phyloP scores from a whole-genome alignment of 2,329 filamentous ascomycete species.

The Scleromitrula shiraiana region DNA sequence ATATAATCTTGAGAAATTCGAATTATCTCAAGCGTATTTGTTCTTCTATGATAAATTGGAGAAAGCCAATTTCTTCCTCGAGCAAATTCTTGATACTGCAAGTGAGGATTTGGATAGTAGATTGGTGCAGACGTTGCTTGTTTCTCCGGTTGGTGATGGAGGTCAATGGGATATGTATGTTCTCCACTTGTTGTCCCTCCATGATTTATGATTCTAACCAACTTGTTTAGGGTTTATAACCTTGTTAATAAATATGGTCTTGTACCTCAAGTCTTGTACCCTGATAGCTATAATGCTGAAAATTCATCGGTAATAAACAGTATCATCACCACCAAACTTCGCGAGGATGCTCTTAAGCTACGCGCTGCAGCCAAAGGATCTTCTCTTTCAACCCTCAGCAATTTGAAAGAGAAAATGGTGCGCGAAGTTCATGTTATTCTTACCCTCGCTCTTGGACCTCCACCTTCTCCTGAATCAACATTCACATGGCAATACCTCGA shows the following conservation, averaged over 20 bases:
- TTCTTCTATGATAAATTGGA: conserved; percentile 95
- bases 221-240: conserved; percentile 54
- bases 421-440: conserved; percentile 72
- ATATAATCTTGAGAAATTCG: conserved; percentile 68
- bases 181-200: not conserved
- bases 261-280: conserved; percentile 75
- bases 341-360: conserved; percentile 72
- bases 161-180: conserved; percentile 75
- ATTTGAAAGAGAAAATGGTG: conserved; percentile 66
- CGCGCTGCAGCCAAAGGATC: conserved; percentile 43
- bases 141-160: conserved; percentile 66
- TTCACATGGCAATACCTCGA: conserved; percentile 80
- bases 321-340: conserved; percentile 74
- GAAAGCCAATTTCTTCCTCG: conserved; percentile 83
- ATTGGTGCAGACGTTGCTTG: conserved; percentile 62
- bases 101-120: conserved; percentile 63
- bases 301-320: conserved; percentile 62
- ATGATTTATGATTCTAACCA: not conserved
- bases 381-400: conserved; percentile 4
- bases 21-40: conserved; percentile 80
- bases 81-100: conserved; percentile 71
- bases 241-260: conserved; percentile 81
- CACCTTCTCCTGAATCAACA: conserved; percentile 57
- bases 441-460: conserved; percentile 75
- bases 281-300: conserved; percentile 72